A percentile compares a stretch with the other conserved stretches of the same genome.
These are phyloP conservation scores for Pleurotus sapidus DNA, from an alignment of 768 basidiomycete species.

Conservation along the genomic window DNA sequence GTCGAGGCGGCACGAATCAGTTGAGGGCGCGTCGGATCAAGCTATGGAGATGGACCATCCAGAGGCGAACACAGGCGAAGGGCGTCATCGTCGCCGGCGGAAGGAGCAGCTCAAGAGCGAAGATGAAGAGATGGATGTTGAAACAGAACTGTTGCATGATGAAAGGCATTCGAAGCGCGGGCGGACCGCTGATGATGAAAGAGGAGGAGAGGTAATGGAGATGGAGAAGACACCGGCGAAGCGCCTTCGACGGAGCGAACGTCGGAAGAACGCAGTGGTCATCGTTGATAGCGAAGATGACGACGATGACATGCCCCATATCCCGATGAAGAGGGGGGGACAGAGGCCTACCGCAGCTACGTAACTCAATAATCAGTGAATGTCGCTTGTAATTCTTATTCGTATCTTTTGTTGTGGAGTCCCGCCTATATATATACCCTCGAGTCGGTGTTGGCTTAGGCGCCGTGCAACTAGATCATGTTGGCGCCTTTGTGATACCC, in stretches of 20 bases:
- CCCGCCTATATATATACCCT: too few relatives aligned
- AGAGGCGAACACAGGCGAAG: too few relatives aligned
- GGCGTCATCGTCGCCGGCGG: too few relatives aligned
- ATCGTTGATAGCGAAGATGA: conserved; percentile 24
- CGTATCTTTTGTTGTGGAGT: background rate
- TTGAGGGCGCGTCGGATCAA: conserved; percentile 13
- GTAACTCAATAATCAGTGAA: background rate
- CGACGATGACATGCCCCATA: conserved; percentile 26
- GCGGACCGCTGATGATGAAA: background rate
- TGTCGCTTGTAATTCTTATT: background rate
- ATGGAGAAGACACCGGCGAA: conserved; percentile 17
- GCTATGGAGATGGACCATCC: background rate
- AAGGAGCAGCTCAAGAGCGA: too few relatives aligned
- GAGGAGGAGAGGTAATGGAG: background rate
- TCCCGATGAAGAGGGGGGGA: conserved; percentile 16
- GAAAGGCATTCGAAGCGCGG: too few relatives aligned
- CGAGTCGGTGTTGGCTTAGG: too few relatives aligned
- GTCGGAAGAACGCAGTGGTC: conserved; percentile 16
- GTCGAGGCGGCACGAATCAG: conserved; percentile 17
- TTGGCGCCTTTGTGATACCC: too few relatives aligned
- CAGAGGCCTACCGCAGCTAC: background rate
- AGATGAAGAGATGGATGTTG: too few relatives aligned
- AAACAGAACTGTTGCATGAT: too few relatives aligned
- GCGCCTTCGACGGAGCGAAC: conserved; percentile 34
- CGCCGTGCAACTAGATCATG: too few relatives aligned